A percentile compares a stretch with the other conserved stretches of the same genome.
These are phyloP conservation scores for Teunomyces pallodes DNA, from an alignment of 805 yeast genomes.

Conservation along the genomic window DNA sequence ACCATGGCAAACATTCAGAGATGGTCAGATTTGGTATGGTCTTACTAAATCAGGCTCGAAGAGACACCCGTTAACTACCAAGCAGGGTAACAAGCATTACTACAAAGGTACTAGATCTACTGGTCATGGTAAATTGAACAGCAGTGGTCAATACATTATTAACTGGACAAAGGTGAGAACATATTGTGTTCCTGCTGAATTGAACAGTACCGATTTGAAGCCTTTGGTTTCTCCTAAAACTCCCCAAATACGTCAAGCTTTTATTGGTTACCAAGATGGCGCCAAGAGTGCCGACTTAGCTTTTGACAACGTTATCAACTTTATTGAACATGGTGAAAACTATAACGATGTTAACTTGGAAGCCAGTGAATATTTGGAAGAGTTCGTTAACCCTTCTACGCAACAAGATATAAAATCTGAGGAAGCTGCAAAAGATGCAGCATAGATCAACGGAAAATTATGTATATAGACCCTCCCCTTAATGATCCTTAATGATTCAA, in stretches of 20 bases:
- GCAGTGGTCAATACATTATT: constrained; percentile 70
- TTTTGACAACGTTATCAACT: constrained; percentile 69
- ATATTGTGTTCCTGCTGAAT: constrained; percentile 70
- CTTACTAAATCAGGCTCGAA: constrained; percentile 73
- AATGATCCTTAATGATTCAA: constrained; percentile 3
- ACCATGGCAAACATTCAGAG: constrained; percentile 86
- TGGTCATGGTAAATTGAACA: constrained; percentile 82
- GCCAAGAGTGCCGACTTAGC: constrained; percentile 72
- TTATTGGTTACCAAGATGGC: constrained; percentile 67
- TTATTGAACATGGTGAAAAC: constrained; percentile 67
- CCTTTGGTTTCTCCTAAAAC: constrained; percentile 77
- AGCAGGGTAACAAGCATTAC: constrained; percentile 89
- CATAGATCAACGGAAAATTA: neutral
- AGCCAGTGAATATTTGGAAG: constrained; percentile 33
- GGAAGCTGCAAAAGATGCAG: constrained; percentile 5
- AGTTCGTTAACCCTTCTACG: constrained; percentile 30
- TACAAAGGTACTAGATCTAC: constrained; percentile 97
- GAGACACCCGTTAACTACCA: constrained; percentile 81
- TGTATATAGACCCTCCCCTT: neutral
- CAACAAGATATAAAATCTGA: constrained; percentile 10
- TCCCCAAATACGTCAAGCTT: constrained; percentile 67
- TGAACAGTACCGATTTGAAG: constrained; percentile 44
- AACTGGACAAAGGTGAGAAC: constrained; percentile 88
- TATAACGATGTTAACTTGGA: constrained; percentile 38
- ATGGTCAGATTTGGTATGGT: constrained; percentile 85